Conservation (phyloP, 2,329 filamentous ascomycete species). For the Parastagonospora nodorum region DNA sequence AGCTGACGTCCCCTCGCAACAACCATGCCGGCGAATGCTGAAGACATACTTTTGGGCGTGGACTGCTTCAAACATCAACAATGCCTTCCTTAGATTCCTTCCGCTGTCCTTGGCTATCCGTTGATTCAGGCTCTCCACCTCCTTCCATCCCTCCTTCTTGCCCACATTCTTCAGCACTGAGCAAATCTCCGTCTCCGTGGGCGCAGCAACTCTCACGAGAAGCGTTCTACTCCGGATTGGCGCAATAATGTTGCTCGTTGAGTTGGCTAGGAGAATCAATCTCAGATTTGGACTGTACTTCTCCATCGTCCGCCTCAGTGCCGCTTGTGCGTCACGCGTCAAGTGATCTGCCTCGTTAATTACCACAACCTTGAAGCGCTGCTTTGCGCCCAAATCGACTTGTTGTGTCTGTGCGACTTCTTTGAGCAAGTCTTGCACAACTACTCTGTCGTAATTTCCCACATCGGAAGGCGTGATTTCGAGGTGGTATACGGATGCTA, state of each 20-base stretch:
- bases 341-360: constrained; percentile 98
- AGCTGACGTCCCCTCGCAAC: constrained; percentile 9
- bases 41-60: constrained; percentile 88
- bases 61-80: constrained; percentile 96
- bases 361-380: constrained; percentile 97
- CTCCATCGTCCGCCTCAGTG: constrained; percentile 94
- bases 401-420: constrained; percentile 99
- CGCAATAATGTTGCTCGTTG: constrained; percentile 98
- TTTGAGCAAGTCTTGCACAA: constrained; percentile 93
- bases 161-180: constrained; percentile 71
- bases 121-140: constrained; percentile 74
- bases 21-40: not conserved
- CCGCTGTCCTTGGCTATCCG: constrained; percentile 90
- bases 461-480: constrained; percentile 98
- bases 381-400: constrained; percentile 88
- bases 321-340: constrained; percentile 91
- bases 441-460: constrained; percentile 93
- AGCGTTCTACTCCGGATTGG: constrained; percentile 92
- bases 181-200: constrained; percentile 83
- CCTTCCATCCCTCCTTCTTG: constrained; percentile 83
- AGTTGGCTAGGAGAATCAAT: constrained; percentile 90
- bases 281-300: constrained; percentile 97
- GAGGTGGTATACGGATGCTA: constrained; percentile 94
- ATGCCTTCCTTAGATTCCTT: constrained; percentile 83
- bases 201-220: constrained; percentile 88